Conservation (phyloP, 2,329 filamentous ascomycete genomes). For the Amauroascus niger region DNA sequence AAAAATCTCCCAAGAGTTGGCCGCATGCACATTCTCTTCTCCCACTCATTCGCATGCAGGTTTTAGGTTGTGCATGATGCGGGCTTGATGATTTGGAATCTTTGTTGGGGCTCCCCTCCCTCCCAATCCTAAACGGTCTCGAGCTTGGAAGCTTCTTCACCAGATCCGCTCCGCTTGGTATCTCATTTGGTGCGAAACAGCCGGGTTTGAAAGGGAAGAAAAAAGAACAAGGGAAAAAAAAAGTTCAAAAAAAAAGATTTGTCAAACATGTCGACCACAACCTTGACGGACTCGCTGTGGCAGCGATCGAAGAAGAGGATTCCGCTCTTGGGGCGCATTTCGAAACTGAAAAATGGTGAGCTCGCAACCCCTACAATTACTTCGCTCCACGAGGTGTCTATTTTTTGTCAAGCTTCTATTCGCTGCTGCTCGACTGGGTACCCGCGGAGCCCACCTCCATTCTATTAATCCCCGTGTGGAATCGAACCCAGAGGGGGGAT, state of each 20-base stretch:
- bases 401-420: not conserved
- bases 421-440: not conserved
- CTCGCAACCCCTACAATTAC: not conserved
- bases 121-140: not conserved
- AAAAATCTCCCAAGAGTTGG: not conserved
- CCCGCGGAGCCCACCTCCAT: not conserved
- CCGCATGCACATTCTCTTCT: not conserved
- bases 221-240: not conserved
- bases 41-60: slow-evolving; percentile 5
- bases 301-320: slow-evolving; percentile 16
- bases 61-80: slow-evolving; percentile 12
- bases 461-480: not conserved
- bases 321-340: slow-evolving; percentile 13
- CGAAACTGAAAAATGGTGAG: slow-evolving; percentile 15
- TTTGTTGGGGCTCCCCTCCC: no score
- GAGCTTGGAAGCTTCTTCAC: slow-evolving; percentile 6
- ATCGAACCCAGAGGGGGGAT: not conserved
- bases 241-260: slow-evolving; percentile 9
- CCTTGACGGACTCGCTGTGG: slow-evolving; percentile 15
- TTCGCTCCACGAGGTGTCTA: not conserved
- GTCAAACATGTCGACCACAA: slow-evolving; percentile 13
- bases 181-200: slow-evolving; percentile 2
- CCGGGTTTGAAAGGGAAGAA: slow-evolving; percentile 1
- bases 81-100: slow-evolving; percentile 11
- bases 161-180: not conserved